Conservation (phyloP, 345 rosid genomes). For the Diplotaxis tenuifolia region DNA sequence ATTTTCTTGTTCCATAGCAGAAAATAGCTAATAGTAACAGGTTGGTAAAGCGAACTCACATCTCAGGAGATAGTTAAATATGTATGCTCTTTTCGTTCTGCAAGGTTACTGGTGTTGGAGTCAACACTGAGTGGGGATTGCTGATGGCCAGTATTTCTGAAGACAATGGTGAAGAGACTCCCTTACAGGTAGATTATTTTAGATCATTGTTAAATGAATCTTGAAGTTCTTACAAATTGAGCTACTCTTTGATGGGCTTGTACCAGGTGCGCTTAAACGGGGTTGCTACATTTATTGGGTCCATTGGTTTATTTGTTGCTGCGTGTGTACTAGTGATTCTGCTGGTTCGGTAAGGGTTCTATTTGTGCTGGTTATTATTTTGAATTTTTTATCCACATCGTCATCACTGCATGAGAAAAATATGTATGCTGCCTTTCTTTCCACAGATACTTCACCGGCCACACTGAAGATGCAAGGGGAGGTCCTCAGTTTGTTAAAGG, state of each 20-base stretch:
- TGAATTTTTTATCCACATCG: neutral
- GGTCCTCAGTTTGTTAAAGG: constrained; percentile 56
- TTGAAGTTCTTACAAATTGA: neutral
- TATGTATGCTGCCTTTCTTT: neutral
- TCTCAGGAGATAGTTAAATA: neutral
- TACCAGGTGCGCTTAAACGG: constrained; percentile 93
- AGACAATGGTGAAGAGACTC: constrained; percentile 98
- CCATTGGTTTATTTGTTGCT: constrained; percentile 84
- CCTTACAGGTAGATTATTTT: constrained; percentile 67
- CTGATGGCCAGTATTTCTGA: constrained; percentile 97
- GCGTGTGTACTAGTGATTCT: constrained; percentile 72
- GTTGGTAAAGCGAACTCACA: neutral
- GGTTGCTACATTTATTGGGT: constrained; percentile 91
- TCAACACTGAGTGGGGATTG: constrained; percentile 97
- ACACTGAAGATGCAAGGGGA: constrained; percentile 49
- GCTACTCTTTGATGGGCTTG: constrained; percentile 9
- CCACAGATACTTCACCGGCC: constrained; percentile 77
- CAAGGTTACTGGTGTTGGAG: constrained; percentile 93
- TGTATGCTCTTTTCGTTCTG: constrained; percentile 12
- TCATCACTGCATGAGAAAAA: neutral
- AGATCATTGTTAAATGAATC: neutral
- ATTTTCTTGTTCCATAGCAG: neutral
- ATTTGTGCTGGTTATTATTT: constrained; percentile 11
- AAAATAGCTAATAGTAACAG: neutral
- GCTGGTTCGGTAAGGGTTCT: constrained; percentile 55